These are phyloP conservation scores for Sporothrix globosa DNA, from an alignment of 2,329 filamentous ascomycete species.

Conservation along the genomic window DNA sequence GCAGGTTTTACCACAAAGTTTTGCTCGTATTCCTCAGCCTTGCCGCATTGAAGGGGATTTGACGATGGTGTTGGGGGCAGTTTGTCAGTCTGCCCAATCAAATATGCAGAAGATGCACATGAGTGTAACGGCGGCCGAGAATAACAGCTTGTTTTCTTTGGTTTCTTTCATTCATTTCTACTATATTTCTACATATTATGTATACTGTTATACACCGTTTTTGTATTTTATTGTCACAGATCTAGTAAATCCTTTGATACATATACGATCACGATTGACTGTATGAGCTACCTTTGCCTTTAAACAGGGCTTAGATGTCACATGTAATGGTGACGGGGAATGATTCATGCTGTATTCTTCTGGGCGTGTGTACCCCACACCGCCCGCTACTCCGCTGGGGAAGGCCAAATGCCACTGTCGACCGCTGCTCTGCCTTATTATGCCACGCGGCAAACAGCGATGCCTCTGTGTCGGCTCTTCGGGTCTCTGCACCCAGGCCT, in stretches of 20 bases:
- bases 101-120: too few relatives aligned
- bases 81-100: too few relatives aligned
- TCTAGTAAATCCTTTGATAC: too few relatives aligned
- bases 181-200: too few relatives aligned
- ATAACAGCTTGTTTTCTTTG: too few relatives aligned
- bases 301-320: neutral
- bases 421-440: neutral
- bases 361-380: neutral
- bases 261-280: too few relatives aligned
- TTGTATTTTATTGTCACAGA: too few relatives aligned
- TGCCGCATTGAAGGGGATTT: neutral
- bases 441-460: constrained; percentile 1
- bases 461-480: neutral
- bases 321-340: neutral
- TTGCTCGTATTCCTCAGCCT: neutral
- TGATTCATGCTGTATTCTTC: constrained; percentile 3
- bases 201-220: too few relatives aligned
- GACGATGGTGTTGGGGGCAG: too few relatives aligned
- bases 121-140: too few relatives aligned
- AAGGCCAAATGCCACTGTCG: neutral
- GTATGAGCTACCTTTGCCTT: too few relatives aligned
- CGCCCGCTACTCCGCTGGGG: neutral
- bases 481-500: neutral
- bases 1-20: neutral
- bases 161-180: too few relatives aligned